Evolutionary conservation across 805 yeast species (phyloP), one percentile per base, ranked within the genome.

Genomic region (Metschnikowia dekortorum): DNA sequence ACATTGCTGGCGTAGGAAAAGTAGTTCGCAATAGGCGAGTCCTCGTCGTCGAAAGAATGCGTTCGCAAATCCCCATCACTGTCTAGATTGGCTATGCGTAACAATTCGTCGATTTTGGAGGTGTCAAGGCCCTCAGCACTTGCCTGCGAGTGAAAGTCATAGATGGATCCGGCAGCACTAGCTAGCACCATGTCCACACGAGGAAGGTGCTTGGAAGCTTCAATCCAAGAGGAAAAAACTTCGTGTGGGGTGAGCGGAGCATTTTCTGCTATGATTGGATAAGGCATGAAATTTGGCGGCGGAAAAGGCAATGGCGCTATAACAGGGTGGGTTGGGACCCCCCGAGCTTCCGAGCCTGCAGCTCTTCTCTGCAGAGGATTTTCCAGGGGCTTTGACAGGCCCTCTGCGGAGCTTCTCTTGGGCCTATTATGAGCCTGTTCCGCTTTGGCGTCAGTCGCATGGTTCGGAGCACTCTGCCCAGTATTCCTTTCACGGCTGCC

Each of bases 281-380:
- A 72, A 6, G 78, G 75, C 77, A 73, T 73, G 60, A 64, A 73
- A 47, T 69, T 65, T n/a, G 66, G 64, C 2, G 77, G 78, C 6
- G 78, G 77, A 44, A 73, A 73, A 13, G 78, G 77, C 32, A 73
- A 62, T 8, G 78, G 78, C 5, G 76, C 73, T 28, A 70, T 61
- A 29, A 39, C 48, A 4, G 55, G 55, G 36, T 34, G 39, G n/a
- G 39, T 16, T 10, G 18, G 29, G 3, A 6, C 44, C 39, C 31
- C 7, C 11, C n/a, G 18, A 31, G 36, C n/a, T 30, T 26, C 14
- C 36, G 26, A 6, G 7, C 11, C 29, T 6, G 22, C 22, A 22
- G 22, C 22, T 22, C 22, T 22, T 22, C 26, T 22, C 9, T 37
- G 10, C 8, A 10, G 28, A 8, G 26, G 18, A 9, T 26, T 38